Evolutionary conservation across 2,329 filamentous ascomycete genomes (phyloP).

Genomic region (Rhytidhysteron rufulum): DNA sequence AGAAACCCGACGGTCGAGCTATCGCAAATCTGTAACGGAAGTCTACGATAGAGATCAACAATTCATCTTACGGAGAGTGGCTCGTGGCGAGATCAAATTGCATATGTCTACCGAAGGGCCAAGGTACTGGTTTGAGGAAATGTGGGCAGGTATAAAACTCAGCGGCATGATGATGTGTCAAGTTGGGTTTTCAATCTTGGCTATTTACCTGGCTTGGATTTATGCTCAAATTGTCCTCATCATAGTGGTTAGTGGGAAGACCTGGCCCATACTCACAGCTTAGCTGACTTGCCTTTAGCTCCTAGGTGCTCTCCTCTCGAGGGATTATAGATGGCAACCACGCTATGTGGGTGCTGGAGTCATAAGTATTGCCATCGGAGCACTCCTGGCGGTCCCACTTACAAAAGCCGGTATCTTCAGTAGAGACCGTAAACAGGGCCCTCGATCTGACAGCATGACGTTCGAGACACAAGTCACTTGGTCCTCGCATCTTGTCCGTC

Average conservation of each 20-base stretch:
- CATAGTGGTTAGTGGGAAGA: slow-evolving; percentile 54
- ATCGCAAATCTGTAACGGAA: slow-evolving; percentile 64
- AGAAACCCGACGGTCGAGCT: slow-evolving; percentile 67
- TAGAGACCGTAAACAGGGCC: slow-evolving; percentile 56
- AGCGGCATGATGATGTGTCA: slow-evolving; percentile 69
- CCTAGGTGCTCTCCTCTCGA: slow-evolving; percentile 67
- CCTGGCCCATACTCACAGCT: background rate
- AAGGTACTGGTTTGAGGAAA: slow-evolving; percentile 72
- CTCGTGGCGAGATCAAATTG: slow-evolving; percentile 72
- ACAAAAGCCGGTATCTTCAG: slow-evolving; percentile 69
- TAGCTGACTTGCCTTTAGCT: slow-evolving; percentile 38
- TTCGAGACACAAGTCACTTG: slow-evolving; percentile 61
- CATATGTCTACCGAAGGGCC: slow-evolving; percentile 69
- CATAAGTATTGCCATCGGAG: slow-evolving; percentile 63
- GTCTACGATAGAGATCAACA: slow-evolving; percentile 45
- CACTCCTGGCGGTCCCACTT: slow-evolving; percentile 66
- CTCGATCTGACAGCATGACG: slow-evolving; percentile 64
- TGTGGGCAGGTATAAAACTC: slow-evolving; percentile 65
- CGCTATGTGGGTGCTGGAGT: slow-evolving; percentile 65
- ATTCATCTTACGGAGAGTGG: slow-evolving; percentile 52
- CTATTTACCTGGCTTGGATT: slow-evolving; percentile 73
- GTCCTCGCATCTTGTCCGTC: slow-evolving; percentile 69
- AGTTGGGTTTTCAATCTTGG: slow-evolving; percentile 67
- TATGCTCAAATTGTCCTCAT: slow-evolving; percentile 72
- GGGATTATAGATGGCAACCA: slow-evolving; percentile 61